Conservation (phyloP, 1,284 basidiomycete genomes). For the Sporisorium graminicola region DNA sequence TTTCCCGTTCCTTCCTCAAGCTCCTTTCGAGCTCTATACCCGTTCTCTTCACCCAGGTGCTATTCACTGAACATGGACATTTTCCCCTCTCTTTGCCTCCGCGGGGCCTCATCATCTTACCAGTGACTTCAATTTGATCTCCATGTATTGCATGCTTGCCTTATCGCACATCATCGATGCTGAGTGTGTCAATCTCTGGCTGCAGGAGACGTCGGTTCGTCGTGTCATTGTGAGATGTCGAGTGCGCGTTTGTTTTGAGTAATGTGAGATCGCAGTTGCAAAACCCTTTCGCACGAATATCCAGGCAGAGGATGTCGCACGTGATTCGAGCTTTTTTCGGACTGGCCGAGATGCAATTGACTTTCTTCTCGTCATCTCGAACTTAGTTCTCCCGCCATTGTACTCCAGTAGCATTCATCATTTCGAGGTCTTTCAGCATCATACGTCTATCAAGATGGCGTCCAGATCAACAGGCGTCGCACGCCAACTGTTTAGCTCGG, state of each 20-base stretch:
- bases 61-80: constrained; percentile 7
- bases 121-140: not conserved
- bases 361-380: constrained; percentile 21
- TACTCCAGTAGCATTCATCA: not conserved
- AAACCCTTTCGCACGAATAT: constrained; percentile 33
- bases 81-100: not conserved
- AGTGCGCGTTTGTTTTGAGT: not conserved
- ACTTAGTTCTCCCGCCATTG: not conserved
- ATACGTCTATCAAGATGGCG: constrained; percentile 11
- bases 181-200: not conserved
- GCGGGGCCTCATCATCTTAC: not conserved
- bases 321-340: constrained; percentile 35
- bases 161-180: not conserved
- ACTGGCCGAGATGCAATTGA: constrained; percentile 8
- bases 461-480: constrained; percentile 21
- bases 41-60: not conserved
- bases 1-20: constrained; percentile 2
- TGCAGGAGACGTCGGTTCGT: not conserved
- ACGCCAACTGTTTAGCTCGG: constrained; percentile 20
- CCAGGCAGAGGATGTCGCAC: constrained; percentile 11
- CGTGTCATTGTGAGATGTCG: too few relatives aligned
- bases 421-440: not conserved
- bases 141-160: not conserved
- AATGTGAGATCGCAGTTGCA: not conserved
- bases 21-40: constrained; percentile 33